Base-by-base conservation (phyloP, 2,329 filamentous ascomycete species). In the Botrytis pseudocinerea region DNA sequence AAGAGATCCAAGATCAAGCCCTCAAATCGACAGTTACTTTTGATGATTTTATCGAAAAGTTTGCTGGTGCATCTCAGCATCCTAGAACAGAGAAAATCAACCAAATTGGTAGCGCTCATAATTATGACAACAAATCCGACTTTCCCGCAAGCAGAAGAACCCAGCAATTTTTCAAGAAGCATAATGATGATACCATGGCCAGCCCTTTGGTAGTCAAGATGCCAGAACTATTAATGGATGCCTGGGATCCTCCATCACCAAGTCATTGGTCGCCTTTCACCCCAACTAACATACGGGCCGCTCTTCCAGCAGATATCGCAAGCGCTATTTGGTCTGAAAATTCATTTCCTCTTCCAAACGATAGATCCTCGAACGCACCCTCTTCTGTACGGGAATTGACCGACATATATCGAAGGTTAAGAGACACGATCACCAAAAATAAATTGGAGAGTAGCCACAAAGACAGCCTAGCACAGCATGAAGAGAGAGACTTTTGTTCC, bases 1-100 rank as follows among this genome's bases (percentile, higher is more conserved):
- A 97, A 78, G 93, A 97, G 80, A 89, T 90, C 2, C 94, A 95
- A 75, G 91, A 93, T 0, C 91, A 93, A 5, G 86, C 89, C n/a
- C 83, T 98, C 54, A 86, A 89, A 69, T 83, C 90, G 8, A 80
- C 86, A 46, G 82, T 82, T 28, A 81, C 86, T 1, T 95, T 97
- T 79, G 86, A 90, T 5, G 85, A 78, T 4, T 81, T 79, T 77
- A 42, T 81, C 32, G 65, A 75, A 44, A 59, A 51, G 54, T 28
- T 74, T 46, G 63, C 75, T 51, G 75, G 74, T 35, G 42, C 65
- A 9, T 64, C 71, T 46, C 57, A 65, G 44, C n/a, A 51, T 18
- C 54, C 72, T 42, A 73, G 76, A 68, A 48, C 69, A 18, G 71
- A 73, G 8, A 74, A 46, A 54, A 77, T 78, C 40, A 73, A 76